phyloP scores from a whole-genome alignment of 345 rosid genomes.

The Populus euphratica region DNA sequence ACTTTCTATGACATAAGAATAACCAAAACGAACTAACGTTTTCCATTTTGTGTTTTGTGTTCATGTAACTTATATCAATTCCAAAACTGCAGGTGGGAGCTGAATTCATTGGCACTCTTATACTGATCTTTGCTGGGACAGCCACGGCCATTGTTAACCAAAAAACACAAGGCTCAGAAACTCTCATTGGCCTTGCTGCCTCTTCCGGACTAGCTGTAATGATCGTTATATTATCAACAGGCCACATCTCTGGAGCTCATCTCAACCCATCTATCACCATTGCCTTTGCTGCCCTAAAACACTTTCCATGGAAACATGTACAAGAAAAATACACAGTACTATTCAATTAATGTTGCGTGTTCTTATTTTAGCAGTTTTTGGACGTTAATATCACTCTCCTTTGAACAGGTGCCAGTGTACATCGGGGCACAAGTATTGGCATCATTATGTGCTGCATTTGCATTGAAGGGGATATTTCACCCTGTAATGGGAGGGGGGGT shows the following conservation, averaged over 20 bases:
- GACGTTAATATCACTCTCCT: not conserved
- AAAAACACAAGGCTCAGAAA: conserved; percentile 65
- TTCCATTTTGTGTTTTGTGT: not conserved
- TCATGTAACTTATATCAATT: not conserved
- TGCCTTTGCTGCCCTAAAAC: conserved; percentile 68
- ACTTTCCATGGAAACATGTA: conserved; percentile 82
- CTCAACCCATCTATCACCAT: conserved; percentile 78
- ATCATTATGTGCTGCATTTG: conserved; percentile 70
- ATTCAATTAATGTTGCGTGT: not conserved
- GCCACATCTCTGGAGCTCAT: conserved; percentile 93
- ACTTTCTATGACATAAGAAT: not conserved
- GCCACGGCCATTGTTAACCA: conserved; percentile 85
- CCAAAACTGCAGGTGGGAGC: conserved; percentile 61
- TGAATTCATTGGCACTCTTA: conserved; percentile 79
- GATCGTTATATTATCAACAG: conserved; percentile 70
- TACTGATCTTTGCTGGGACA: conserved; percentile 71
- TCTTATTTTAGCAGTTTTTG: not conserved
- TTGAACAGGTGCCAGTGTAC: conserved; percentile 58
- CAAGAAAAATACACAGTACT: too few species aligned
- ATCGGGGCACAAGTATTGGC: conserved; percentile 70
- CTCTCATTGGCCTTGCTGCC: conserved; percentile 69
- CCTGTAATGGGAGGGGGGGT: conserved; percentile 80
- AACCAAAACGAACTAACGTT: not conserved
- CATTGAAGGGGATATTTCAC: conserved; percentile 56
- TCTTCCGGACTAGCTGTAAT: conserved; percentile 73